Base-by-base conservation (phyloP, 192 early-diverging fungal genomes). In the Podila minutissima region DNA sequence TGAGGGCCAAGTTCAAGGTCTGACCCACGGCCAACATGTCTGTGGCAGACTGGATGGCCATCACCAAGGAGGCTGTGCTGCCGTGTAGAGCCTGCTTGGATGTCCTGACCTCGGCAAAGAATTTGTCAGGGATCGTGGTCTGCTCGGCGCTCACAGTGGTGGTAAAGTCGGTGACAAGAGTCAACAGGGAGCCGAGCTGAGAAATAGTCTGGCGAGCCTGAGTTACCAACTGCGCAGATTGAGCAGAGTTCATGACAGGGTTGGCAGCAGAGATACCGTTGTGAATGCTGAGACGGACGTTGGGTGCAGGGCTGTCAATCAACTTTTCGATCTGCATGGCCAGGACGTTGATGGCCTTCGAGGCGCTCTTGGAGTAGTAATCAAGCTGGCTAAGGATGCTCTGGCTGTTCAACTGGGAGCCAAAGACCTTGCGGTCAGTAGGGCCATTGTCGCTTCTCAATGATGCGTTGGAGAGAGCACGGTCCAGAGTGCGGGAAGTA, bases 41-140 rank as follows among this genome's bases (percentile, higher is more conserved):
- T 31, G 90, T 86, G 1, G 87, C 87, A 2, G 86, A 83, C 46
- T 87, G 84, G 22, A 90, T 85, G 19, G 83, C 79, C 58, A 90
- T 91, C 22, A 92, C 88, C 31, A 94, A 72, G 4, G 84, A 87
- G 6, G 92, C 86, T 17, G 92, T 83, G 65, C 83, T 87, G 64
- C 92, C 89, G 82, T 90, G 91, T 28, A 94, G 72, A 6, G 87
- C 71, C 66, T 91, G 86, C 64, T 91, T 90, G 38, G 89, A 83
- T 48, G 89, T 82, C 63, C 89, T 89, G 75, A 94, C 90, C 32
- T 94, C 84, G 5, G 82, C 76, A 68, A 85, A 74, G 38, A 66
- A 68, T 19, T 73, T 81, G 53, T 81, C 77, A 12, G 66, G 66
- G 20, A 81, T 60, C 22, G 28, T 37, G 19, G 70, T 35, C 12